A percentile compares a stretch with the other conserved stretches of the same genome.
Conservation (phyloP, 176 grass and related monocot species). For the Hyparrhenia diplandra region DNA sequence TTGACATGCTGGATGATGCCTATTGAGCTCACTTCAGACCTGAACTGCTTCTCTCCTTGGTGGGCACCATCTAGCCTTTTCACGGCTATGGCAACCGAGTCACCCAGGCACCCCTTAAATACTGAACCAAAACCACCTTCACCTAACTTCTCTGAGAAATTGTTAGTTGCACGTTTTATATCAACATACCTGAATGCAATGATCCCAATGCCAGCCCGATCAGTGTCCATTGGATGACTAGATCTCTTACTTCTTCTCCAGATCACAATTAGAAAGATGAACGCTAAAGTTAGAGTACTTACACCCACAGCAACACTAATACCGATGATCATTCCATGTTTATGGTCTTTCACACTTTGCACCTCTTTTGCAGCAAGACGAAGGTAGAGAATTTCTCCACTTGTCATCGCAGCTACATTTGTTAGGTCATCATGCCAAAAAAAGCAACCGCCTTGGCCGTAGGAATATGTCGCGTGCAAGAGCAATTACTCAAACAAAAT, state of each 20-base stretch:
- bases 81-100: slow-evolving; percentile 50
- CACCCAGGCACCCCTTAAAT: slow-evolving; percentile 47
- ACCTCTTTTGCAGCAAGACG: slow-evolving; percentile 54
- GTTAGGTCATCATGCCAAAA: slow-evolving; percentile 49
- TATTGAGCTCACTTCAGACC: background rate
- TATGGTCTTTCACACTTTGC: slow-evolving; percentile 11
- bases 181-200: slow-evolving; percentile 44
- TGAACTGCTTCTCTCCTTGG: background rate
- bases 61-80: slow-evolving; percentile 36
- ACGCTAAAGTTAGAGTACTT: background rate
- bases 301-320: background rate
- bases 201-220: background rate
- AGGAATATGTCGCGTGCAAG: slow-evolving; percentile 47
- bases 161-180: slow-evolving; percentile 42
- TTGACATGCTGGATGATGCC: background rate
- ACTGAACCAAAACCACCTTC: slow-evolving; percentile 63
- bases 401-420: slow-evolving; percentile 22
- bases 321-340: background rate
- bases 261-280: background rate
- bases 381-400: slow-evolving; percentile 44
- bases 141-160: slow-evolving; percentile 54
- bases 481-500: slow-evolving; percentile 40
- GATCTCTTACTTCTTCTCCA: background rate
- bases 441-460: slow-evolving; percentile 18
- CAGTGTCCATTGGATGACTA: background rate